Evolutionary conservation across 805 yeast genomes (phyloP), one percentile per base, ranked within the genome.

Genomic region (Candida schatavii): DNA sequence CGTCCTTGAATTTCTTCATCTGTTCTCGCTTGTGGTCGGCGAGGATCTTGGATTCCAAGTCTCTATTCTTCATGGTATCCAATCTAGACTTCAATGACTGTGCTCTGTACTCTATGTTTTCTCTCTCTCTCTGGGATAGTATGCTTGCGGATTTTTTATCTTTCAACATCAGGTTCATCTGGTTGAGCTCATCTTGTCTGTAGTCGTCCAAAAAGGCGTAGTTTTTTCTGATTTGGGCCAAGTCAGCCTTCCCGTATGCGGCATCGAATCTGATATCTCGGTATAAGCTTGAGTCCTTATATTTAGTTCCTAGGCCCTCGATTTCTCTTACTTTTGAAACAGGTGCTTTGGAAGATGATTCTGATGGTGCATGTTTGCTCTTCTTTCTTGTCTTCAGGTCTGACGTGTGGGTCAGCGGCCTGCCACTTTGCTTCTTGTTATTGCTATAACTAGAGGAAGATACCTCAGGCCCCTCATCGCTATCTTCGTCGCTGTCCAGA

Each of bases 191-290:
- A 6, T 70, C 61, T 48, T 82, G 72, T 59, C 98, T 75, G 60
- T 93, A 93, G 30, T 85, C 89, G 61, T 89, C 96, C 44, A 93
- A 66, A 57, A 93, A 93, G 34, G 79, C 75, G 66, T 93, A 93
- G 55, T 91, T 83, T 54, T 80, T 78, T 46, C 97, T 72, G 14
- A 86, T 77, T 44, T 74, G 71, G 25, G 71, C 66, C 44, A 77
- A 64, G 57, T 90, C 91, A 1, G 93, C 87, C 52, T 80, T 84
- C 43, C 98, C 98, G 48, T 80, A 80, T 0, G 96, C 89, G 2
- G 91, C 77, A 61, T 93, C 97, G 59, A 93, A 93, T 51, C 99
- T 74, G 26, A 95, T 83, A 66, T 93, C 99, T 37, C 78, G 75
- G 57, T 85, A 83, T 22, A 83, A 62, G 13, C 68, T 69, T 13